Evolutionary conservation across 2,329 filamentous ascomycete species (phyloP).

Genomic region (Macrophomina pseudophaseolina): DNA sequence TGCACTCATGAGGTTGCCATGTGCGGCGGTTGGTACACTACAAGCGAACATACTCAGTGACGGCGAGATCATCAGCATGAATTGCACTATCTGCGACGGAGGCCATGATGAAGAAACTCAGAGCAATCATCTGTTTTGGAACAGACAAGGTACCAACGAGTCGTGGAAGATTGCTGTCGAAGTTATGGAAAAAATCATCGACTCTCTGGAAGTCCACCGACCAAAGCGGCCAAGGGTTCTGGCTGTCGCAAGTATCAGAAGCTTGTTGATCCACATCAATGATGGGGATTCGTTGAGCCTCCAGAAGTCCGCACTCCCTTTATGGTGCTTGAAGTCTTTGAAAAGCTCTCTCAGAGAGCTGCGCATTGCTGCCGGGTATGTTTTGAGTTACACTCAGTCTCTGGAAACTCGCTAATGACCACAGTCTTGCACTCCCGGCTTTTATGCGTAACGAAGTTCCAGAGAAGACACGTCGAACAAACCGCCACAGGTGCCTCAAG

Average conservation of each 20-base stretch:
- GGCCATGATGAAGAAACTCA: background rate
- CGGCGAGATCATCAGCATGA: conserved; percentile 6
- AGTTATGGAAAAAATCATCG: conserved; percentile 31
- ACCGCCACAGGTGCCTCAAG: conserved; percentile 72
- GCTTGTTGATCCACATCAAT: conserved; percentile 70
- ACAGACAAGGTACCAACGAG: conserved; percentile 27
- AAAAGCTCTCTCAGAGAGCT: conserved; percentile 85
- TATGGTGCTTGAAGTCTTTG: conserved; percentile 81
- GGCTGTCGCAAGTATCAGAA: conserved; percentile 73
- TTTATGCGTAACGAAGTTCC: conserved; percentile 64
- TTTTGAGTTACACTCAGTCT: conserved; percentile 31
- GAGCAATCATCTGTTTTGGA: conserved; percentile 27
- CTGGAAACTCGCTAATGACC: conserved; percentile 26
- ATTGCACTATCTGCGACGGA: conserved; percentile 17
- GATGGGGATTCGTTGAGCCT: conserved; percentile 68
- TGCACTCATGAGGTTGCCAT: conserved; percentile 21
- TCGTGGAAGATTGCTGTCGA: conserved; percentile 39
- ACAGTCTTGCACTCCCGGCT: conserved; percentile 65
- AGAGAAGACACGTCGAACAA: conserved; percentile 59
- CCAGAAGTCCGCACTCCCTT: conserved; percentile 69
- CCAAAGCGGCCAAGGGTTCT: conserved; percentile 55
- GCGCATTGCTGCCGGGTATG: conserved; percentile 75
- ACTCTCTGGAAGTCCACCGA: conserved; percentile 37
- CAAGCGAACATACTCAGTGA: conserved; percentile 10
- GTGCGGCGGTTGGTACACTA: conserved; percentile 18